Base-by-base conservation (phyloP, 2,329 filamentous ascomycete species). In the Trematosphaeria pertusa region DNA sequence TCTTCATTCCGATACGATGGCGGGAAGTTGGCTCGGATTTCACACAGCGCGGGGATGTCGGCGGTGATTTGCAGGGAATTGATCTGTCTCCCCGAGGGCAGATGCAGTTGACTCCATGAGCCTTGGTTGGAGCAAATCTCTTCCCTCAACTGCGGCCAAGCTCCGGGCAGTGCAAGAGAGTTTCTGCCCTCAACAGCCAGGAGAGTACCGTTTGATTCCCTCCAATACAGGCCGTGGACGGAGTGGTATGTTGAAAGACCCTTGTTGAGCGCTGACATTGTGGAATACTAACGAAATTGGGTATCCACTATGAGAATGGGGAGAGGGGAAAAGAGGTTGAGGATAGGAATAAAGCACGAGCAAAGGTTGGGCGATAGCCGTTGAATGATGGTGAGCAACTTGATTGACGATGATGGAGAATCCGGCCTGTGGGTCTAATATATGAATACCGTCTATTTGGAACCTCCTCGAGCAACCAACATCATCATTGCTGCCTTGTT, bases 191-290 rank as follows among this genome's bases (percentile, higher is more conserved):
- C 59, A 12, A 62, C 45, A 5, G 60, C 59, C 11, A 66, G 42
- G n/a, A 67, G 47, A 18, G 57, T 49, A 28, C 58, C 62, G 17
- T 56, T 39, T 7, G 53, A 22, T 31, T 59, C 51, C 31, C 64
- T 56, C 57, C 61, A 66, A 53, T 65, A 67, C n/a, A 66, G 46
- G 17, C 54, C 60, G 26, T 64, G 58, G 42, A 67, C 54, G 44
- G 48, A 57, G 47, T 67, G 63, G 31, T 66, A 66, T 15, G 59
- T 56, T 20, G 61, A 61, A 21, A 59, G 50, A 30, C 62, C 62
- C 43, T 62, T 62, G 50, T 68, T 67, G 20, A 68, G 57, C 18
- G 59, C 54, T 44, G 61, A 43, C 58, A 65, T 65, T 46, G 33
- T 62, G 44, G 31, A 43, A 18, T 44, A 42, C 55, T 37, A 41